A percentile compares a stretch with the other conserved stretches of the same genome.
These are phyloP conservation scores for Ceratobasidium sp. DNA, from an alignment of 1,284 basidiomycete genomes.

Conservation along the genomic window DNA sequence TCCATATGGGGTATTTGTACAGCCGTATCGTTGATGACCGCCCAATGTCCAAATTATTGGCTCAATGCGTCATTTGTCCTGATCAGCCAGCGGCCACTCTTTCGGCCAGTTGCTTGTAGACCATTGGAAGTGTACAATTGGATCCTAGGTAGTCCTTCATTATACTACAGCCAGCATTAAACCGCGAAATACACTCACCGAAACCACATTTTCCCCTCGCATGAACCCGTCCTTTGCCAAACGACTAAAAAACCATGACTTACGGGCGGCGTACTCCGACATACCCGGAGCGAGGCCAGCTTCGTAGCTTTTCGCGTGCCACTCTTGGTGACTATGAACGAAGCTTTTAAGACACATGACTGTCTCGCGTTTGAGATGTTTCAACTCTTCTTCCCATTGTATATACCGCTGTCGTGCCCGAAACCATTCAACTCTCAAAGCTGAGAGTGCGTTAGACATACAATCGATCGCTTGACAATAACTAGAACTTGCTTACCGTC, in stretches of 20 bases:
- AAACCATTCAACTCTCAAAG: conserved; percentile 20
- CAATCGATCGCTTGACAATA: neutral
- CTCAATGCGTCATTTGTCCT: too few species aligned
- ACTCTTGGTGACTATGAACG: neutral
- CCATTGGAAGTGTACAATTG: neutral
- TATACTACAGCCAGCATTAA: neutral
- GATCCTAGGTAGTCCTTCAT: neutral
- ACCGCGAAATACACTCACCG: neutral
- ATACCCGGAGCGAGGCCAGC: neutral
- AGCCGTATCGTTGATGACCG: neutral
- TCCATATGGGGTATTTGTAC: too few species aligned
- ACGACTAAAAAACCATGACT: neutral
- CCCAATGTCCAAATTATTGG: neutral
- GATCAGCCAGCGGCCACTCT: neutral
- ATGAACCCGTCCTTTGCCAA: neutral
- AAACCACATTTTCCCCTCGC: neutral
- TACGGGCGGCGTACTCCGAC: neutral
- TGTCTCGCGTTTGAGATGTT: conserved; percentile 1
- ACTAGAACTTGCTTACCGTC: neutral
- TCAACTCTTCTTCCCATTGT: conserved; percentile 19
- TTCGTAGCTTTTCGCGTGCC: neutral
- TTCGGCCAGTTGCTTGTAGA: neutral
- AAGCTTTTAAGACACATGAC: neutral
- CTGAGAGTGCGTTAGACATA: neutral
- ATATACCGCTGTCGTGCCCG: neutral